A percentile compares a stretch with the other conserved stretches of the same genome.
Evolutionary conservation across 331 rosid species (phyloP).

Genomic region (Acacia concinna): DNA sequence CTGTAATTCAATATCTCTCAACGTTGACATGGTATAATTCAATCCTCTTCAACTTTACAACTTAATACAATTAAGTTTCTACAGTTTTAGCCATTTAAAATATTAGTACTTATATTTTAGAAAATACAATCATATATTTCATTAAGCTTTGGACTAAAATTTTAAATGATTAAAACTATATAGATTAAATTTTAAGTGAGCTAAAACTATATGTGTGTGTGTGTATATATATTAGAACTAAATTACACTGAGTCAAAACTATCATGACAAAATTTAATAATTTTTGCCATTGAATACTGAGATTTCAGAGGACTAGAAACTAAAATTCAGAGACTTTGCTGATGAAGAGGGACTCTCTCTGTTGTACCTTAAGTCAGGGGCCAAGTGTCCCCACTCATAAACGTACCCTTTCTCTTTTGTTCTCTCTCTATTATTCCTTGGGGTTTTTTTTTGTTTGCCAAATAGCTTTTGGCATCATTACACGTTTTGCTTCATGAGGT

Average conservation of each 20-base stretch:
- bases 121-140: too few relatives aligned
- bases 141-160: background rate
- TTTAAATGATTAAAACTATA: too few relatives aligned
- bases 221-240: too few relatives aligned
- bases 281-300: background rate
- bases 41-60: too few relatives aligned
- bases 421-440: background rate
- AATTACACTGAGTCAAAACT: too few relatives aligned
- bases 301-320: background rate
- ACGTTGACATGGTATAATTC: too few relatives aligned
- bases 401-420: constrained; percentile 9
- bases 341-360: constrained; percentile 21
- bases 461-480: background rate
- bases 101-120: background rate
- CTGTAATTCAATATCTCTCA: background rate
- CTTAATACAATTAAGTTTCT: too few relatives aligned
- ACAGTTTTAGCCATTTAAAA: too few relatives aligned
- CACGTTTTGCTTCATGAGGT: background rate
- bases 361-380: constrained; percentile 18
- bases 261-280: too few relatives aligned
- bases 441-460: background rate
- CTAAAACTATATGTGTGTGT: too few relatives aligned
- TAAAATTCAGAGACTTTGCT: background rate
- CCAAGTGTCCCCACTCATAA: constrained; percentile 30
- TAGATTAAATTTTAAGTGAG: too few relatives aligned